Base-by-base conservation (phyloP, 1,139 yeast genomes). In the Sugiyamaella japonica region DNA sequence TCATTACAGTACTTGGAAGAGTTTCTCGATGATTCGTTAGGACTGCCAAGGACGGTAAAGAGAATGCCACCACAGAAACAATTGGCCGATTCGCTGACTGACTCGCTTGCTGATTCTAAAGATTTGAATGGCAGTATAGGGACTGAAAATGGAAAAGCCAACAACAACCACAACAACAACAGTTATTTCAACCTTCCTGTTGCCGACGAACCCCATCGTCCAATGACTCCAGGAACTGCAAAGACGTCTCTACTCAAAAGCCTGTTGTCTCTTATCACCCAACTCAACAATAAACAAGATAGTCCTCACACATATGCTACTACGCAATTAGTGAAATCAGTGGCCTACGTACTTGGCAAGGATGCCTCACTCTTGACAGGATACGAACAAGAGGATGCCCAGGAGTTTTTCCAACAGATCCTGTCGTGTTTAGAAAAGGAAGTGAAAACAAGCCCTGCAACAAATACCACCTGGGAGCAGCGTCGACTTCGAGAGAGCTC, bases 321-420 rank as follows among this genome's bases (percentile, higher is more conserved):
- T 0, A 79, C 77, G 57, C 77, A 78, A 16, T 73, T 89, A 49
- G 73, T 89, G 57, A 82, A 80, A 65, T 81, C 83, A 16, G 84
- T 89, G 86, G 85, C 89, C 2, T 86, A 86, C 65, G 86, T 91
- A 0, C 91, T 95, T 78, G 89, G 61, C 82, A 83, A 50, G 91
- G 96, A 1, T 88, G 88, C 66, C 88, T 87, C 64, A 10, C 79
- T 89, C 59, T 83, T 89, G 65, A 72, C 84, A 48, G 93, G 96
- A 1, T 88, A 89, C 66, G 89, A 87, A 64, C 97, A 89, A 70
- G 97, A 89, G 70, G 97, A 89, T 71, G 97, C 97, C 0, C 97
- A 90, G 70, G 97, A 89, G 68, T 89, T 89, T 65, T 89, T 89
- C 72, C 97, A 89, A 68, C 81, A 87, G 59, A 80, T 89, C 3